Percentiles rank a stretch among this genome's conserved stretches.
Conservation (phyloP, 164 flowering plant genomes). For the Chimonanthus salicifolius region DNA sequence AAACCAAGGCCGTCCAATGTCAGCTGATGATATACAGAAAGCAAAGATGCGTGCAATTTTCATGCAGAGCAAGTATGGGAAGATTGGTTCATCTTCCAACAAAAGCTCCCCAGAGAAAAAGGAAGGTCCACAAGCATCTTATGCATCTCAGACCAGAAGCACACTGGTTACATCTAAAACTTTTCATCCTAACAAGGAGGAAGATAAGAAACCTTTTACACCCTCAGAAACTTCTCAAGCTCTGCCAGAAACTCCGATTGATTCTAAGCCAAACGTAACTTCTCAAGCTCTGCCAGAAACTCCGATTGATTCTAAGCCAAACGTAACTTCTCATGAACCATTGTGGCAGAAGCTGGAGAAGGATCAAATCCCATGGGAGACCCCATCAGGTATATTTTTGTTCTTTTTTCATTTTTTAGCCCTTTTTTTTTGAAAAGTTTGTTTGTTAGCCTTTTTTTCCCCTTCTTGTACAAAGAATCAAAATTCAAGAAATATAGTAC, state of each 20-base stretch:
- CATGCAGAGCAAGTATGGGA: constrained; percentile 78
- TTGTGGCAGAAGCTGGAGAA: constrained; percentile 44
- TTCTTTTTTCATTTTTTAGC: constrained; percentile 5
- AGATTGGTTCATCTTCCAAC: constrained; percentile 17
- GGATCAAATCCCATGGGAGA: constrained; percentile 64
- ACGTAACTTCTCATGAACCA: constrained; percentile 27
- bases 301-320: constrained; percentile 16
- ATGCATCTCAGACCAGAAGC: constrained; percentile 19
- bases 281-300: constrained; percentile 17
- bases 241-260: constrained; percentile 14
- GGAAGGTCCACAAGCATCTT: constrained; percentile 25
- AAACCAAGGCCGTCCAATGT: constrained; percentile 80
- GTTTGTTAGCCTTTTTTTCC: constrained; percentile 3
- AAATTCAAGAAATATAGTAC: not conserved
- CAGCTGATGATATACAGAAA: constrained; percentile 95
- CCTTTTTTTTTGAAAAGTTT: not conserved
- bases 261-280: constrained; percentile 16
- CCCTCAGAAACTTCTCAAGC: constrained; percentile 15
- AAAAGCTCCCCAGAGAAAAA: constrained; percentile 19
- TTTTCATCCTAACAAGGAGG: constrained; percentile 34
- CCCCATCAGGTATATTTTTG: constrained; percentile 73
- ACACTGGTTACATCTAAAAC: constrained; percentile 22
- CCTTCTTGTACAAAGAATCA: constrained; percentile 4
- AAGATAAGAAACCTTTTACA: constrained; percentile 25
- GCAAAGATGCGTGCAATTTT: constrained; percentile 88